Evolutionary conservation across 2,329 filamentous ascomycete species (phyloP), one percentile per base, ranked within the genome.

Genomic region (Stylonectria norvegica): DNA sequence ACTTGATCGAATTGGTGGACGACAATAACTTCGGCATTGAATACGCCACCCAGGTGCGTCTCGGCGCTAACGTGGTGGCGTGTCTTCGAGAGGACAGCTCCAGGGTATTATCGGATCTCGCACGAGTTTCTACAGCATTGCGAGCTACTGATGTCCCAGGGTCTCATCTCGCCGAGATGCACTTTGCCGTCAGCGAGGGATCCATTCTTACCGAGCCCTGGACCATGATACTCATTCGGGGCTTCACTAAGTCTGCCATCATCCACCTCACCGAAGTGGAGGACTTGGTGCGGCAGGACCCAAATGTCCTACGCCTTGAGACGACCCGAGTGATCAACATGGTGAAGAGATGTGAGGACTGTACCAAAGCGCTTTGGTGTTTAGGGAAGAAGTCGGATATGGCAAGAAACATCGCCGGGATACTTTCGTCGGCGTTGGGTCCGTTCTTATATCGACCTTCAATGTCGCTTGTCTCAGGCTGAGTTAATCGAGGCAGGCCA

Each of bases 151-250:
- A 56, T 36, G 33, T 56, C 20, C 53, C 53, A 4, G 53, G 53
- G 5, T 48, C 49, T 4, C 52, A 54, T 19, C 38, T 50, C 30
- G 47, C 50, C 2, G 68, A 71, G 16, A 73, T 76, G 38, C 76
- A 79, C 52, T 71, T 72, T 40, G 74, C 75, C 1, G 64, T 78
- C 17, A 73, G 69, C 29, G 67, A 77, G 42, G 75, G 72, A 3
- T 71, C 76, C 1, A 63, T 81, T n/a, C 53, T 81, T 40, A 78
- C 75, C 1, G 77, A 81, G 48, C 78, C 78, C 3, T 81, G 77
- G 77, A 78, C 76, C 2, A 70, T 72, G 27, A 69, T 79, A 3
- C 58, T 79, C 19, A 71, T 78, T 30, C 64, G 73, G 18, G 69
- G 69, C 0, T 79, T 79, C 42, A 66, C 71, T 17, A 73, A 69